These are phyloP conservation scores for Petunia axillaris DNA, from an alignment of 257 asterid species.

Conservation along the genomic window DNA sequence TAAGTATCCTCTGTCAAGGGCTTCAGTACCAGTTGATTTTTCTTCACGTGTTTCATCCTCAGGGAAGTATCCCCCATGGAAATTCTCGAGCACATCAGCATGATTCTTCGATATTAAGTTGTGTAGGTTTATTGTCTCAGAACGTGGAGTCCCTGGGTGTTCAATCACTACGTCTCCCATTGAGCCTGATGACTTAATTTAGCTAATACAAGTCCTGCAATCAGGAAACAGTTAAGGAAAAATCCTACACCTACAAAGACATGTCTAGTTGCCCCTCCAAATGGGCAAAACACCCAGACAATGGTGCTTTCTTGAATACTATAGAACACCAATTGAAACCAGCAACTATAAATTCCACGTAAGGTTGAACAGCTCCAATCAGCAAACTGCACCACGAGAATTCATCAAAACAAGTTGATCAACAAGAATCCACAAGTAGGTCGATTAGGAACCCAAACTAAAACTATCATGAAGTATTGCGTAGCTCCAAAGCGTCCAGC, in stretches of 20 bases:
- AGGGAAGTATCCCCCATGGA: constrained; percentile 32
- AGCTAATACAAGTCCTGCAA: constrained; percentile 72
- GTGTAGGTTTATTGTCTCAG: constrained; percentile 38
- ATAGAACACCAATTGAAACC: constrained; percentile 66
- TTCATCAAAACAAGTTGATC: constrained; percentile 59
- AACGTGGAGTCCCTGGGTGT: constrained; percentile 36
- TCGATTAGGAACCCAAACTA: constrained; percentile 50
- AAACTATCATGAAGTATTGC: constrained; percentile 52
- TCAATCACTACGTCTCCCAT: constrained; percentile 63
- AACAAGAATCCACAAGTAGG: constrained; percentile 51
- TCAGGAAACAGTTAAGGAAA: constrained; percentile 57
- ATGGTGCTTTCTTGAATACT: constrained; percentile 58
- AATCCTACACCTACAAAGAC: constrained; percentile 52
- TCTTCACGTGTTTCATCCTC: constrained; percentile 34
- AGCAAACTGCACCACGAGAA: constrained; percentile 54
- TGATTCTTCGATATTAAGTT: constrained; percentile 35
- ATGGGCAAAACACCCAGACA: constrained; percentile 69
- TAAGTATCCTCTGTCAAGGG: constrained; percentile 62
- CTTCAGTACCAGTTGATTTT: constrained; percentile 38
- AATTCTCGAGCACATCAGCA: constrained; percentile 29
- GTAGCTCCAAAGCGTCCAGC: constrained; percentile 67
- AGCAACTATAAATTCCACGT: constrained; percentile 71
- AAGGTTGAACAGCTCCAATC: constrained; percentile 73
- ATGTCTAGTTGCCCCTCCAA: constrained; percentile 60
- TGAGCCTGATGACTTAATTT: constrained; percentile 34